Conservation (phyloP, 495 filamentous ascomycete species). For the Cercophora sp. region DNA sequence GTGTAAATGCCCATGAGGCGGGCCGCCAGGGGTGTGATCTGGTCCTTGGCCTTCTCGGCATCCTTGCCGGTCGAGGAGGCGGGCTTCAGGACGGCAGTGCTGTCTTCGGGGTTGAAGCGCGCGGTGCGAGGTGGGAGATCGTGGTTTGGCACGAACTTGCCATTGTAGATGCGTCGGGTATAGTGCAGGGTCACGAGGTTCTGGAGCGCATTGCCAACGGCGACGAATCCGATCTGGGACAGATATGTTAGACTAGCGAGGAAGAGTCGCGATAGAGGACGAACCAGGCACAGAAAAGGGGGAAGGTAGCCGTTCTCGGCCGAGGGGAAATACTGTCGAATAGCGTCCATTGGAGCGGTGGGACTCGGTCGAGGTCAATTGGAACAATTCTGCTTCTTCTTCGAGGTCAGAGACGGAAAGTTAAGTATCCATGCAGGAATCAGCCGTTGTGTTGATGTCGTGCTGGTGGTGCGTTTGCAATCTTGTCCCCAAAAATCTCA, state of each 20-base stretch:
- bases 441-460: too few species aligned
- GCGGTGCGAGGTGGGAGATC: slow-evolving; percentile 28
- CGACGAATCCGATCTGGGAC: slow-evolving; percentile 65
- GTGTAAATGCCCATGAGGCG: slow-evolving; percentile 94
- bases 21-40: slow-evolving; percentile 67
- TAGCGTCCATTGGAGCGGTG: slow-evolving; percentile 30
- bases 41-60: slow-evolving; percentile 45
- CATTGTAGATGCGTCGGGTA: slow-evolving; percentile 72
- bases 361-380: background rate
- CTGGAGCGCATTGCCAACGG: slow-evolving; percentile 77
- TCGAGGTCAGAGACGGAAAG: too few species aligned
- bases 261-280: background rate
- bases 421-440: too few species aligned
- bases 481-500: too few species aligned
- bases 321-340: slow-evolving; percentile 36
- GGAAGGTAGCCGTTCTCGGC: slow-evolving; percentile 43
- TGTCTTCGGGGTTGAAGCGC: slow-evolving; percentile 43
- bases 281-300: slow-evolving; percentile 45
- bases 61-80: slow-evolving; percentile 44
- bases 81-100: slow-evolving; percentile 38
- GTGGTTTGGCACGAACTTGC: slow-evolving; percentile 44
- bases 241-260: slow-evolving; percentile 1
- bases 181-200: slow-evolving; percentile 69
- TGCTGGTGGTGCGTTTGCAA: too few species aligned
- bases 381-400: too few species aligned